Conservation (phyloP, 345 rosid species). For the Dipteronia sinensis region DNA sequence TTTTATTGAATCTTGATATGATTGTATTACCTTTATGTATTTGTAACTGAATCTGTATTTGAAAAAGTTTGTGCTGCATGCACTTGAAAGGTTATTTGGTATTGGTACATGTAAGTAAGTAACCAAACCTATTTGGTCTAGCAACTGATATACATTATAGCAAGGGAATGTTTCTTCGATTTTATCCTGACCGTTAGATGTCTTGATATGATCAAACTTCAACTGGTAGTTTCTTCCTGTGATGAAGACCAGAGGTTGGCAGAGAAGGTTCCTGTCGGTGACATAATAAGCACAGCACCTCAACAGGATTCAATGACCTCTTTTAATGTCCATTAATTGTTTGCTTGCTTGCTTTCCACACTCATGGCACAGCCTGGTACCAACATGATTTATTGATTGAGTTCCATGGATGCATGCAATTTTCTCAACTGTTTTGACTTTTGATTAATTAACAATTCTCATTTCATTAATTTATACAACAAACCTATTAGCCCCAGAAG, state of each 20-base stretch:
- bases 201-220: background rate
- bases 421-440: no score
- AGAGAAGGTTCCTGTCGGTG: conserved; percentile 1
- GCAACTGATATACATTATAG: background rate
- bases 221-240: background rate
- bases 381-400: background rate
- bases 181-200: background rate
- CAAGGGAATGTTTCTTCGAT: background rate
- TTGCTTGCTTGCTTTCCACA: background rate
- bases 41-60: background rate
- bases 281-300: background rate
- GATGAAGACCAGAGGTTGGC: conserved; percentile 1
- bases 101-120: background rate
- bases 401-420: background rate
- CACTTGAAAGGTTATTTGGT: background rate
- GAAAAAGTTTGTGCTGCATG: background rate
- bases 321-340: background rate
- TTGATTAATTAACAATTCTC: no score
- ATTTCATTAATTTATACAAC: no score
- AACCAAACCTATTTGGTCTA: background rate
- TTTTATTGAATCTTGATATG: background rate
- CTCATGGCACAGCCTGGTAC: conserved; percentile 1
- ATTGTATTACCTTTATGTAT: no score
- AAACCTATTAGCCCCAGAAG: no score
- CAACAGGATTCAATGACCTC: background rate